Evolutionary conservation across 805 yeast genomes (phyloP), one percentile per base, ranked within the genome.

Genomic region (Lachancea dasiensis): DNA sequence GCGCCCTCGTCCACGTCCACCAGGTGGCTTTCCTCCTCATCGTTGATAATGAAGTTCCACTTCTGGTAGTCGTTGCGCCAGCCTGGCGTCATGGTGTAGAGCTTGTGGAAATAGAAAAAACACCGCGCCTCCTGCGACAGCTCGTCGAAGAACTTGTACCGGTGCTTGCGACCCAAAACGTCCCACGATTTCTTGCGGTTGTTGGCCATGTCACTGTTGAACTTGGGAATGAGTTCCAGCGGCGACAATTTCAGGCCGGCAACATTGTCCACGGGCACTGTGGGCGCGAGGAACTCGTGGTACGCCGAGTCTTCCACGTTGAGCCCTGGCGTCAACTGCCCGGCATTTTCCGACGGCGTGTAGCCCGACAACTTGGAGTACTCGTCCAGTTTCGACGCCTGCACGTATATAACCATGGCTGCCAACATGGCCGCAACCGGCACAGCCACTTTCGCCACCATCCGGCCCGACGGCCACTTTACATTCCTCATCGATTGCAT

Each of bases 191-290:
- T 22, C 6, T 25, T 23, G 22, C 33, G 26, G 27, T 39, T 38
- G n/a, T 16, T 15, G 5, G 25, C 26, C 18, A 43, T 38, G 10
- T 31, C 36, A 1, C 17, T n/a, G 32, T 49, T 43, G 37, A 41
- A 43, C 11, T 19, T 37, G 4, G 48, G 46, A 10, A 49, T 35
- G 11, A 42, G 28, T 23, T 49, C 50, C 4, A 49, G 26, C 10
- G 53, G 53, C 27, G 53, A 43, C 1, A 47, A 45, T 16, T 45
- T 45, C 8, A 27, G 27, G 11, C 42, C 41, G 10, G n/a, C n/a
- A n/a, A n/a, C n/a, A n/a, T n/a, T n/a, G n/a, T 30, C 26, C 7
- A 44, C 23, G 9, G 40, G 43, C 21, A 18, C 33, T 5, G 38
- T 15, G 11, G 15, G n/a, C 21, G 22, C 19, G 33, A 8, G 9